Conservation (phyloP, 768 basidiomycete species). For the Phylloporus sp. region DNA sequence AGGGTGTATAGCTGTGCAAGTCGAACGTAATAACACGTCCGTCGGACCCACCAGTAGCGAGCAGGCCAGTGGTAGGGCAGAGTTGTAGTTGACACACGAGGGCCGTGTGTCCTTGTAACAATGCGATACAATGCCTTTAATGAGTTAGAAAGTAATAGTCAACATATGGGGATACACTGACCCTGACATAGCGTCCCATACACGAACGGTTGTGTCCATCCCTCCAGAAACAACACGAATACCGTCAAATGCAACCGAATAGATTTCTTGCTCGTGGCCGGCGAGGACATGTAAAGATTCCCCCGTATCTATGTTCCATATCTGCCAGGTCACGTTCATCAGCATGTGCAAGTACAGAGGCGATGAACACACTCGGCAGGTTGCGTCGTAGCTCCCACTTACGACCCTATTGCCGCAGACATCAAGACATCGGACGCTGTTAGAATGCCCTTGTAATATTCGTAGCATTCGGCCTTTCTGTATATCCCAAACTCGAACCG, state of each 20-base stretch:
- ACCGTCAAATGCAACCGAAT: slow-evolving; percentile 89
- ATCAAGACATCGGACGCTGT: slow-evolving; percentile 86
- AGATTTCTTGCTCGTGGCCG: slow-evolving; percentile 88
- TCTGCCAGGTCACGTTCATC: slow-evolving; percentile 34
- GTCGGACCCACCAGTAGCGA: slow-evolving; percentile 85
- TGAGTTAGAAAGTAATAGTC: not conserved
- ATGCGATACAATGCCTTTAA: slow-evolving; percentile 69
- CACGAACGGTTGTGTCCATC: slow-evolving; percentile 88
- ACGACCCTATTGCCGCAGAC: slow-evolving; percentile 80
- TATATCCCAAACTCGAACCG: slow-evolving; percentile 91
- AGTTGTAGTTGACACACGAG: slow-evolving; percentile 91
- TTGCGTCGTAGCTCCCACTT: slow-evolving; percentile 91
- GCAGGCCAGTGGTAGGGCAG: slow-evolving; percentile 47
- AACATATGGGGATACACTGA: slow-evolving; percentile 35
- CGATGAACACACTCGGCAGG: slow-evolving; percentile 59
- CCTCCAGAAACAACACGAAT: slow-evolving; percentile 77
- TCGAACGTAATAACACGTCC: slow-evolving; percentile 78
- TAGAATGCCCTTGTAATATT: slow-evolving; percentile 69
- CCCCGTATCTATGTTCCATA: slow-evolving; percentile 91
- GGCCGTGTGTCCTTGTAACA: slow-evolving; percentile 87
- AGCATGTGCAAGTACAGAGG: not conserved
- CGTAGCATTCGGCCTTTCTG: slow-evolving; percentile 67
- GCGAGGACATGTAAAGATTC: slow-evolving; percentile 76
- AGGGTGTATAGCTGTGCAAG: slow-evolving; percentile 40
- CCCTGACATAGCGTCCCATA: slow-evolving; percentile 89